Evolutionary conservation across 1,139 yeast genomes (phyloP).

Genomic region (Spathaspora sp.): DNA sequence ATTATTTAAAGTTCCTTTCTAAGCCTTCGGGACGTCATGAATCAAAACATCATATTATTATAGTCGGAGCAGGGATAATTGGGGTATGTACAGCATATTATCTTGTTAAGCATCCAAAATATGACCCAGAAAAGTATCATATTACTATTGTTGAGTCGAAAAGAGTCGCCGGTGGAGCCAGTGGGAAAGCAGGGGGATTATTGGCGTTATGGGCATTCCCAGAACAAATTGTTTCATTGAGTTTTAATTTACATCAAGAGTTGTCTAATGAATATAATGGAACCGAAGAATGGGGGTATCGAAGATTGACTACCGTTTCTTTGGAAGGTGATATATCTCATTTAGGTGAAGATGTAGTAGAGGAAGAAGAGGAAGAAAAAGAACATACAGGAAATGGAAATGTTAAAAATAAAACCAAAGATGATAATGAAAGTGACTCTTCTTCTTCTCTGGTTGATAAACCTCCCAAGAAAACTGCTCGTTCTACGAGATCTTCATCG

Average conservation of each 20-base stretch:
- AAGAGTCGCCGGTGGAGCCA: slow-evolving; percentile 95
- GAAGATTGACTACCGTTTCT: slow-evolving; percentile 83
- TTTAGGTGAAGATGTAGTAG: slow-evolving; percentile 16
- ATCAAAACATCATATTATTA: slow-evolving; percentile 67
- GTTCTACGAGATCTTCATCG: slow-evolving; percentile 22
- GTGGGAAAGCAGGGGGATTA: slow-evolving; percentile 96
- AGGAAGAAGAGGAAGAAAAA: slow-evolving; percentile 10
- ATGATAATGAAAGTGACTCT: slow-evolving; percentile 17
- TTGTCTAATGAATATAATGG: slow-evolving; percentile 79
- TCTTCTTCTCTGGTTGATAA: slow-evolving; percentile 24
- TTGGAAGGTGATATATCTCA: slow-evolving; percentile 76
- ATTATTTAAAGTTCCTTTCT: slow-evolving; percentile 36
- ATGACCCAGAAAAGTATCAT: slow-evolving; percentile 68
- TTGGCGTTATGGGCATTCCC: slow-evolving; percentile 97
- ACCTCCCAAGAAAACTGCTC: slow-evolving; percentile 37
- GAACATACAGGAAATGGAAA: slow-evolving; percentile 8
- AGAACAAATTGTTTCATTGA: slow-evolving; percentile 85
- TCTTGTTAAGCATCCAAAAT: slow-evolving; percentile 78
- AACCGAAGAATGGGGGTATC: slow-evolving; percentile 85
- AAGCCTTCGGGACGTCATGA: slow-evolving; percentile 56
- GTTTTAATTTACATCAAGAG: slow-evolving; percentile 83
- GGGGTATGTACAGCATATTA: slow-evolving; percentile 96
- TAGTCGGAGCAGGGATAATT: slow-evolving; percentile 92
- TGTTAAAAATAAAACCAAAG: not conserved
- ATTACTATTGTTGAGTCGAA: slow-evolving; percentile 89